Evolutionary conservation across 495 filamentous ascomycete genomes (phyloP), one percentile per base, ranked within the genome.

Genomic region (Penicillium cosmopolitanum): DNA sequence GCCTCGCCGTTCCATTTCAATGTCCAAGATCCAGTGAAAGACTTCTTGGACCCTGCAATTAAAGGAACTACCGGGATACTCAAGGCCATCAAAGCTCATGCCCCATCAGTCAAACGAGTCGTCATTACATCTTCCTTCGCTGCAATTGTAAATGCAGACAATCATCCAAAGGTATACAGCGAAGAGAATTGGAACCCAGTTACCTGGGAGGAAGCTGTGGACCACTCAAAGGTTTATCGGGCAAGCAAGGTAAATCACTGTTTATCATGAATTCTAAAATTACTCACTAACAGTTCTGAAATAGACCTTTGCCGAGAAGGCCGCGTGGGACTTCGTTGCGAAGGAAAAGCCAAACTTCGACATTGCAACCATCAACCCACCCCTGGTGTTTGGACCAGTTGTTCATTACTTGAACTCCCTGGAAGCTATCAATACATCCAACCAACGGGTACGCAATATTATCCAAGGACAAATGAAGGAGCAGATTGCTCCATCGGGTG

Each of bases 91-190:
- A 88, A 89, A 70, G 84, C 85, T 52, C 79, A 82, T 58, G 91
- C 91, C 1, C 91, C 92, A 0, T 73, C 75, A 0, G 92, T 97
- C 40, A 93, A 91, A 74, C 81, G 87, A 54, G 89, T 97, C 11
- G 87, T 93, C 50, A 83, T 97, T 63, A 97, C 93, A 1, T 90
- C 87, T 31, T 95, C 90, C 15, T 96, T 94, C 73, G 93, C 93
- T 8, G 80, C 90, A 18, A 89, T 96, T 58, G 48, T 90, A 46
- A 73, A 89, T 53, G 64, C 57, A 13, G 72, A 72, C n/a, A 68
- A 73, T 36, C 76, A 79, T 58, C 77, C 78, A 0, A 80, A 79
- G 47, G 79, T 78, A 15, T 96, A 92, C 69, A 80, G 78, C 54
- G 92, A 96, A 67, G 74, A 77, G 18, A 85, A 87, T 48, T 98